phyloP scores from a whole-genome alignment of 2,329 filamentous ascomycete species.

The Fusarium redolens region DNA sequence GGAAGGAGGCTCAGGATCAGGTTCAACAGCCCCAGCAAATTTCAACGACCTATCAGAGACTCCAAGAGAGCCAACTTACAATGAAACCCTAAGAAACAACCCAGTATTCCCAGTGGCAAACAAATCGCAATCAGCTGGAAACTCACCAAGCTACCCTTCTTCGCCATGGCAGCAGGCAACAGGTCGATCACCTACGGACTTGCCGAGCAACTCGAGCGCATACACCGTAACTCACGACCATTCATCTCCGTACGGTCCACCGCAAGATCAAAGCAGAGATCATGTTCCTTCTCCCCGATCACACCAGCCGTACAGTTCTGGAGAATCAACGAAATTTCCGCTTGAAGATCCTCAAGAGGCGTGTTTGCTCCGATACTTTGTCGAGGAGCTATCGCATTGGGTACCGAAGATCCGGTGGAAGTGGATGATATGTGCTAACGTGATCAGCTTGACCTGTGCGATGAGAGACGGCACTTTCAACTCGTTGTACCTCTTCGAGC shows the following conservation, averaged over 20 bases:
- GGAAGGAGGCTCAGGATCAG: neutral
- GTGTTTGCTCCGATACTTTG: conserved; percentile 53
- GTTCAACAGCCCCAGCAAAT: neutral
- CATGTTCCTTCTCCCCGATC: conserved; percentile 20
- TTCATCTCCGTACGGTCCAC: conserved; percentile 23
- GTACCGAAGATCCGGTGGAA: conserved; percentile 25
- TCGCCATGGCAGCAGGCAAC: conserved; percentile 26
- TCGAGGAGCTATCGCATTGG: conserved; percentile 55
- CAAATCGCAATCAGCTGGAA: neutral
- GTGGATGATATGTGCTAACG: conserved; percentile 3
- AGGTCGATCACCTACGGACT: conserved; percentile 19
- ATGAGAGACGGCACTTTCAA: conserved; percentile 55
- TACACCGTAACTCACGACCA: conserved; percentile 19
- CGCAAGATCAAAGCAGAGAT: neutral
- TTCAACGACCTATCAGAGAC: neutral
- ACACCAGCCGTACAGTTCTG: conserved; percentile 6
- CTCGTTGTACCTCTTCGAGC: conserved; percentile 52
- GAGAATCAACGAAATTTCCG: conserved; percentile 43
- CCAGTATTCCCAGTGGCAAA: neutral
- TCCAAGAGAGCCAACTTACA: neutral
- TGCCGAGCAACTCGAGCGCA: conserved; percentile 16
- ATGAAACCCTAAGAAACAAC: conserved; percentile 3
- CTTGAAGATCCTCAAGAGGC: conserved; percentile 52
- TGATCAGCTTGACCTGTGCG: conserved; percentile 53
- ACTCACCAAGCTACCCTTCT: conserved; percentile 14